phyloP scores from a whole-genome alignment of 805 yeast genomes.

The Saccharomycopsis oosterbeekiorum region DNA sequence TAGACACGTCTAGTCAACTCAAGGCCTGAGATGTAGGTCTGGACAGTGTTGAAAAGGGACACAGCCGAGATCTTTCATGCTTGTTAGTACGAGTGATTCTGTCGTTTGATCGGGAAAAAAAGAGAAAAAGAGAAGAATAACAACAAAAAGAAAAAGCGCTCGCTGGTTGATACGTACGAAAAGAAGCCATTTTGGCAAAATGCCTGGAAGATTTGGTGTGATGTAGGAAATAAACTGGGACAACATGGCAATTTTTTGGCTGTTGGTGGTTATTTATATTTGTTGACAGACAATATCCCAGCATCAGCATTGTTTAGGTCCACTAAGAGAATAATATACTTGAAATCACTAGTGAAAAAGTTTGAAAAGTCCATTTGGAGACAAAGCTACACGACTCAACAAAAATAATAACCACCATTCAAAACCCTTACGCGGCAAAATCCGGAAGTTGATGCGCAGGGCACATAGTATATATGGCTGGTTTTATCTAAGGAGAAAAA shows the following conservation, averaged over 20 bases:
- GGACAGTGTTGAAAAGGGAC: slow-evolving; percentile 84
- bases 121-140: neutral
- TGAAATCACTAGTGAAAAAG: no score
- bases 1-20: slow-evolving; percentile 74
- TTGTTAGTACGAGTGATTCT: slow-evolving; percentile 21
- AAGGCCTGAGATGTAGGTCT: slow-evolving; percentile 70
- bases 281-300: no score
- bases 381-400: neutral
- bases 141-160: neutral
- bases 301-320: no score
- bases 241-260: neutral
- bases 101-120: neutral
- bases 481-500: no score
- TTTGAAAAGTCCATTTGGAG: neutral
- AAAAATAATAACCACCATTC: neutral
- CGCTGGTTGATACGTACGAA: slow-evolving; percentile 32
- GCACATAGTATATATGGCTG: neutral
- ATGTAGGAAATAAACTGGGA: neutral
- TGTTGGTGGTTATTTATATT: no score
- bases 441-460: no score
- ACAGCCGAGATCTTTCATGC: slow-evolving; percentile 48
- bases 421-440: no score
- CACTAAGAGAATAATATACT: neutral
- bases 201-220: slow-evolving; percentile 39
- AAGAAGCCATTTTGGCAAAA: slow-evolving; percentile 67